Conservation (phyloP, 75 land plant species). For the Cunninghamia lanceolata region DNA sequence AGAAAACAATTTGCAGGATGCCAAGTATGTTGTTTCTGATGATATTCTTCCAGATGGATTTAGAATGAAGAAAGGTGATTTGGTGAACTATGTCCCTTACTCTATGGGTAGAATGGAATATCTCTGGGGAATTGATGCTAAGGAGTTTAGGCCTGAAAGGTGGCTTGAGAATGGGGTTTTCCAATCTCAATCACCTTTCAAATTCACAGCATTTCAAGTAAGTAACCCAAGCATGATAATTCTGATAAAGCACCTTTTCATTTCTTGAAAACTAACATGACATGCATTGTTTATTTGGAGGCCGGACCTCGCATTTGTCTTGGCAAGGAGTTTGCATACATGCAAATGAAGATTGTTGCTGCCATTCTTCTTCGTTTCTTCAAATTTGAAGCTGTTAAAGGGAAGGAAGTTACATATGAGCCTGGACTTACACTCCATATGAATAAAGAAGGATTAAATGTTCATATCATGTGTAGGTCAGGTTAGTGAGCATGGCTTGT, state of each 20-base stretch:
- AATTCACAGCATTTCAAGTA: conserved; percentile 54
- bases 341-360: conserved; percentile 70
- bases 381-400: conserved; percentile 28
- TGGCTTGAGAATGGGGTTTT: conserved; percentile 45
- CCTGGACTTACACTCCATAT: conserved; percentile 30
- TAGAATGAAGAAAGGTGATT: conserved; percentile 30
- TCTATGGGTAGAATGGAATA: conserved; percentile 43
- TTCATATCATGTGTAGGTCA: background rate
- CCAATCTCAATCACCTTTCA: conserved; percentile 38
- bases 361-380: conserved; percentile 43
- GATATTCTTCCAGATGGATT: conserved; percentile 51
- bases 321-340: conserved; percentile 71
- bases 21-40: conserved; percentile 29
- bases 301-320: conserved; percentile 76
- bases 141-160: conserved; percentile 46
- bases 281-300: conserved; percentile 22
- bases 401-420: conserved; percentile 16
- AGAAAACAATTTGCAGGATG: conserved; percentile 40
- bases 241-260: background rate
- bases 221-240: background rate
- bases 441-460: conserved; percentile 14
- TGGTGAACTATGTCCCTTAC: conserved; percentile 33
- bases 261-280: background rate
- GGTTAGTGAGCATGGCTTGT: background rate
- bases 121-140: conserved; percentile 45